phyloP scores from a whole-genome alignment of 2,329 filamentous ascomycete genomes.

The Aciculosporium take region DNA sequence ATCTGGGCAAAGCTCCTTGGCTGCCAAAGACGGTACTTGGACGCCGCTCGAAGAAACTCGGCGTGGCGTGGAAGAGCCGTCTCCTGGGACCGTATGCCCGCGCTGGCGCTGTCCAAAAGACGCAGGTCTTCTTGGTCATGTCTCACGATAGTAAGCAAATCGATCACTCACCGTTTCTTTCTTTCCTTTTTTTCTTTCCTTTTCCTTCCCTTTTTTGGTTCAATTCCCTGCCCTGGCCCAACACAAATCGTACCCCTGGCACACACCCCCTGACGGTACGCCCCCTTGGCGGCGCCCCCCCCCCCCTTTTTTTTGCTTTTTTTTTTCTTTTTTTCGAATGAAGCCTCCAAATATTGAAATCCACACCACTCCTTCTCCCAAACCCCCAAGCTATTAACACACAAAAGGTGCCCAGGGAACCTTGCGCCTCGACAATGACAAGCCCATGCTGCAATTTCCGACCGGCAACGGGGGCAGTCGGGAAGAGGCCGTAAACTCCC shows the following conservation, averaged over 20 bases:
- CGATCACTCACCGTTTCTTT: not conserved
- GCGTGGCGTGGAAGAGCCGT: constrained; percentile 26
- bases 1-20: constrained; percentile 17
- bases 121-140: constrained; percentile 52
- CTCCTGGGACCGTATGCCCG: constrained; percentile 44
- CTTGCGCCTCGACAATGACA: constrained; percentile 43
- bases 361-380: not conserved
- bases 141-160: constrained; percentile 40
- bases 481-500: constrained; percentile 34
- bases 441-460: constrained; percentile 43
- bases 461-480: constrained; percentile 43
- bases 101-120: constrained; percentile 42
- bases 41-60: constrained; percentile 5
- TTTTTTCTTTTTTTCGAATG: not conserved
- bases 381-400: constrained; percentile 1
- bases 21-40: constrained; percentile 13
- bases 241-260: too few relatives aligned
- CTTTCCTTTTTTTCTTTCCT: not conserved
- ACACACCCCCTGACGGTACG: too few relatives aligned
- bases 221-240: too few relatives aligned
- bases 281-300: too few relatives aligned
- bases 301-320: not conserved
- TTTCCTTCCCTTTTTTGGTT: not conserved
- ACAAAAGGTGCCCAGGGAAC: constrained; percentile 40
- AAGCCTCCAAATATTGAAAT: too few relatives aligned